Percentiles rank a stretch among this genome's conserved stretches.
Evolutionary conservation across 495 filamentous ascomycete species (phyloP).

Genomic region (Neurospora sp.): DNA sequence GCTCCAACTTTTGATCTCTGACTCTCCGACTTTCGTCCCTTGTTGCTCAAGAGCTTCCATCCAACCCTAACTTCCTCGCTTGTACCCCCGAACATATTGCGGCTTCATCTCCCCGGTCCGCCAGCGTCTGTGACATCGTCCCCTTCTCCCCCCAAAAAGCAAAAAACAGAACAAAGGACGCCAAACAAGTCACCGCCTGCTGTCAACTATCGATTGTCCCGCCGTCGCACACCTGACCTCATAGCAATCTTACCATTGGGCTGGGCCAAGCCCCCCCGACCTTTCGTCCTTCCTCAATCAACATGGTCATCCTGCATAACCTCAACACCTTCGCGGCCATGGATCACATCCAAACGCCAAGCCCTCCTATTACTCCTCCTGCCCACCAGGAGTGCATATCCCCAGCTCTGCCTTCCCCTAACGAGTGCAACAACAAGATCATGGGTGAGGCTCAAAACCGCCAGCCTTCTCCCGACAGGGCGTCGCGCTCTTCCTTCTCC

Average conservation of each 20-base stretch:
- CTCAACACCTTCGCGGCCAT: not conserved
- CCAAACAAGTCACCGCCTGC: not conserved
- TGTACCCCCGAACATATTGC: not conserved
- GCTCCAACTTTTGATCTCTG: not conserved
- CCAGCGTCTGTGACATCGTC: not conserved
- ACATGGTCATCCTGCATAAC: not conserved
- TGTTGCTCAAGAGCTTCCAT: not conserved
- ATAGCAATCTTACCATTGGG: slow-evolving; percentile 6
- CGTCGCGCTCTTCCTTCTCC: slow-evolving; percentile 45
- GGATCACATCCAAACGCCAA: not conserved
- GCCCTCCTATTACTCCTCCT: not conserved
- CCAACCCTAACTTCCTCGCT: not conserved
- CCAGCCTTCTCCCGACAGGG: slow-evolving; percentile 25
- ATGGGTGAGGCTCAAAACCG: not conserved
- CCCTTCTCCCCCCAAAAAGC: not conserved
- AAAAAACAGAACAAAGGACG: not conserved
- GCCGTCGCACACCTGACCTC: slow-evolving; percentile 19
- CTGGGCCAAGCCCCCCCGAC: slow-evolving; percentile 11
- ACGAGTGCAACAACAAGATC: not conserved
- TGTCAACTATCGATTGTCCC: not conserved
- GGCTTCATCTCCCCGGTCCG: not conserved
- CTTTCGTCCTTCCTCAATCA: slow-evolving; percentile 6
- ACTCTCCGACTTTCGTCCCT: slow-evolving; percentile 7
- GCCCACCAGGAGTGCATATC: not conserved
- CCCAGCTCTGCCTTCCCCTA: not conserved